Evolutionary conservation across 75 land plant species (phyloP).

Genomic region (Cryptomeria japonica): DNA sequence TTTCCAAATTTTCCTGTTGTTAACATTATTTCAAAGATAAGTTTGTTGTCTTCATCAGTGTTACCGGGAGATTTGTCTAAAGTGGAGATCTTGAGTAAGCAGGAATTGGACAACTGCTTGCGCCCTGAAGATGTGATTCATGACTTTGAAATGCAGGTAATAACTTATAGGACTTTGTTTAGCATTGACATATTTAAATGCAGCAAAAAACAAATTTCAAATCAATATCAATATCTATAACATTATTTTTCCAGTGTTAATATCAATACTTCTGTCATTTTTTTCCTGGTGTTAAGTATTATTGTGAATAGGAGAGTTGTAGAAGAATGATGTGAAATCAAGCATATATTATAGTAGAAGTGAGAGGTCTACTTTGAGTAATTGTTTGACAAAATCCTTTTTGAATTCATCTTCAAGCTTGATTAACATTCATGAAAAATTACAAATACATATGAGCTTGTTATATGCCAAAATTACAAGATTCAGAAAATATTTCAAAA

Average conservation of each 20-base stretch:
- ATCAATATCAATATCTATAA: neutral
- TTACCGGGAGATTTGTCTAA: constrained; percentile 37
- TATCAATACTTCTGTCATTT: neutral
- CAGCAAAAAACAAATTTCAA: neutral
- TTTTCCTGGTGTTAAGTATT: neutral
- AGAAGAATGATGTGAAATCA: too few species aligned
- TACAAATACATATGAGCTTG: too few species aligned
- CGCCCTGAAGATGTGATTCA: constrained; percentile 51
- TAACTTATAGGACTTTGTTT: neutral
- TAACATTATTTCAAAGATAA: neutral
- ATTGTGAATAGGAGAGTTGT: too few species aligned
- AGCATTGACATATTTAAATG: neutral
- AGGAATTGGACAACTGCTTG: constrained; percentile 23
- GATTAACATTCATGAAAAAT: too few species aligned
- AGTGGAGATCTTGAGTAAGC: constrained; percentile 15
- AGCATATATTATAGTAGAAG: too few species aligned
- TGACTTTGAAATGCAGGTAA: constrained; percentile 53
- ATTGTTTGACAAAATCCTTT: too few species aligned
- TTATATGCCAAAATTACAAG: too few species aligned
- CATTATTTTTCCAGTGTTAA: neutral
- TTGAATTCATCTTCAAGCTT: too few species aligned
- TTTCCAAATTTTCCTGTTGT: neutral
- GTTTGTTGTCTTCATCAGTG: constrained; percentile 26
- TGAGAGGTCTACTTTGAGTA: too few species aligned
- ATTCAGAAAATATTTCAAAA: too few species aligned